Evolutionary conservation across 345 rosid species (phyloP).

Genomic region (Eucalyptus dawsonii): DNA sequence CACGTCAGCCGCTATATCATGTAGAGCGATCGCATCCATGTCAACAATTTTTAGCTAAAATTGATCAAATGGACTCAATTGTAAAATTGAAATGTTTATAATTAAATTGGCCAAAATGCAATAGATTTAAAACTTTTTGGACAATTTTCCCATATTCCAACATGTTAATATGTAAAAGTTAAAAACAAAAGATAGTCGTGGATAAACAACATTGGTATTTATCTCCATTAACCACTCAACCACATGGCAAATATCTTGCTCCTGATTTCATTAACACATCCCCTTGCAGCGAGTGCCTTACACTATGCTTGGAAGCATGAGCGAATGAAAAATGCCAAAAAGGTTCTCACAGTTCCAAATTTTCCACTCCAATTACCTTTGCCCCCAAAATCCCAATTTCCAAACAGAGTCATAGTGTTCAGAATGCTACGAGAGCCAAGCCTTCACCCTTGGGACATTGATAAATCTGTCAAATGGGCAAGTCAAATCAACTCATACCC

Average conservation of each 20-base stretch:
- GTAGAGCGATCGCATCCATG: too few relatives aligned
- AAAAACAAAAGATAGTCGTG: neutral
- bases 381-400: neutral
- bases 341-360: neutral
- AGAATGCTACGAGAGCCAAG: neutral
- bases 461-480: rapidly evolving
- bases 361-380: neutral
- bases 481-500: too few relatives aligned
- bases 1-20: too few relatives aligned
- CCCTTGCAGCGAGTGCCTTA: neutral
- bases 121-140: too few relatives aligned
- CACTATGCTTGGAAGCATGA: neutral
- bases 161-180: slow-evolving; percentile 40
- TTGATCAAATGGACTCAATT: too few relatives aligned
- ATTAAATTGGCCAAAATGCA: too few relatives aligned
- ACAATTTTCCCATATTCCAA: slow-evolving; percentile 31
- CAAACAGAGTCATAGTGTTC: neutral
- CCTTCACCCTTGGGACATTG: neutral
- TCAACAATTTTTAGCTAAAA: too few relatives aligned
- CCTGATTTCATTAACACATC: neutral
- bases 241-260: neutral
- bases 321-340: neutral
- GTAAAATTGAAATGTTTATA: too few relatives aligned
- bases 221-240: neutral
- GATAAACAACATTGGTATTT: too few relatives aligned